Conservation (phyloP, 345 rosid species). For the Eutrema heterophyllum region DNA sequence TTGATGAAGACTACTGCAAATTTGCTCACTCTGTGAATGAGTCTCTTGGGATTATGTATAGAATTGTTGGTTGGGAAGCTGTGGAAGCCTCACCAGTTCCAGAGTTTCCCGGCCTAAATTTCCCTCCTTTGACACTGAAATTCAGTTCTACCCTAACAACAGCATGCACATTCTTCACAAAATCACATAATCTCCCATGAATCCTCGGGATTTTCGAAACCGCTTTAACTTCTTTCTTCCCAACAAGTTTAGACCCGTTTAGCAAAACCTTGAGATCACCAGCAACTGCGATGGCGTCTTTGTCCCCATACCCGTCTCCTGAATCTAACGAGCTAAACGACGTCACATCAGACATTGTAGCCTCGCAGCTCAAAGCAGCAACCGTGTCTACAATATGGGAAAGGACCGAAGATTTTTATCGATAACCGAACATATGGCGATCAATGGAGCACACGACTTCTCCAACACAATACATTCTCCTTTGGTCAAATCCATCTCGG, state of each 20-base stretch:
- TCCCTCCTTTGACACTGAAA: not conserved
- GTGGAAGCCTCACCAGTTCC: not conserved
- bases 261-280: slow-evolving; percentile 59
- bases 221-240: slow-evolving; percentile 2
- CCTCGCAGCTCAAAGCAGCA: slow-evolving; percentile 76
- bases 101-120: too few species aligned
- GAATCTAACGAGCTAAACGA: slow-evolving; percentile 39
- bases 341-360: slow-evolving; percentile 36
- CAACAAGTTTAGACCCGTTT: slow-evolving; percentile 55
- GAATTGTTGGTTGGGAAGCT: not conserved
- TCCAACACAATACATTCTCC: slow-evolving; percentile 36
- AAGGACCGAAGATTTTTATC: slow-evolving; percentile 45
- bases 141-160: not conserved
- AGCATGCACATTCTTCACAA: not conserved
- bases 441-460: slow-evolving; percentile 24
- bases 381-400: slow-evolving; percentile 42
- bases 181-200: not conserved
- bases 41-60: not conserved
- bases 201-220: not conserved
- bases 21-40: not conserved
- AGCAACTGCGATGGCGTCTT: slow-evolving; percentile 58
- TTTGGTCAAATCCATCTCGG: slow-evolving; percentile 31
- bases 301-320: slow-evolving; percentile 37
- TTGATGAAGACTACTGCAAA: not conserved
- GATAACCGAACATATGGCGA: slow-evolving; percentile 45